Percentiles rank a stretch among this genome's conserved stretches.
Evolutionary conservation across 148 eudicot genomes (phyloP).

Genomic region (Nepenthes mirabilis): DNA sequence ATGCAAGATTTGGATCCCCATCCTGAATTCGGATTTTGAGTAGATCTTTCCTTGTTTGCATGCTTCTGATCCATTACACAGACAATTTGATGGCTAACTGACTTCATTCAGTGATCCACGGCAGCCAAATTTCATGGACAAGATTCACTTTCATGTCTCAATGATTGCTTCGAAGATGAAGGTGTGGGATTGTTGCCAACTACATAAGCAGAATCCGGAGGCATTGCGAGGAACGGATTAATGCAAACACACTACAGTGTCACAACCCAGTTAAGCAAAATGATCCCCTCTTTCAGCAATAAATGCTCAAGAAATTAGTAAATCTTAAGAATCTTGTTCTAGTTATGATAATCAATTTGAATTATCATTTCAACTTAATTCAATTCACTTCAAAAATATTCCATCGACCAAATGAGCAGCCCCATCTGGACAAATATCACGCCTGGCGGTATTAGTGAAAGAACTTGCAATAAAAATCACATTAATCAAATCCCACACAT

Average conservation of each 20-base stretch:
- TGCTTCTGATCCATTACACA: not conserved
- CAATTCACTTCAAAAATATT: too few species aligned
- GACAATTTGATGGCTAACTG: not conserved
- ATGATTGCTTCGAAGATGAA: not conserved
- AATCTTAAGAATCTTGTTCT: too few species aligned
- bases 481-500: too few species aligned
- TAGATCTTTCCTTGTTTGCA: not conserved
- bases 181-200: not conserved
- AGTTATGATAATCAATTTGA: too few species aligned
- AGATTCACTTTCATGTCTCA: not conserved
- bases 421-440: too few species aligned
- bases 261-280: slow-evolving; percentile 3
- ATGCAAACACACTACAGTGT: not conserved
- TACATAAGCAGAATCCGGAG: not conserved
- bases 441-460: too few species aligned
- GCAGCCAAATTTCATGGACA: not conserved
- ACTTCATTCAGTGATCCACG: not conserved
- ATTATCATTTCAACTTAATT: too few species aligned
- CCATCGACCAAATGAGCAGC: too few species aligned
- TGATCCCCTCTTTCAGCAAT: too few species aligned
- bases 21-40: slow-evolving; percentile 19
- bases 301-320: too few species aligned
- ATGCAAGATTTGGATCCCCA: slow-evolving; percentile 19
- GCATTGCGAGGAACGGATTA: not conserved
- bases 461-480: too few species aligned